A percentile compares a stretch with the other conserved stretches of the same genome.
These are phyloP conservation scores for Vitis hybrid DNA, from an alignment of 177 flowering plant genomes.

Conservation along the genomic window DNA sequence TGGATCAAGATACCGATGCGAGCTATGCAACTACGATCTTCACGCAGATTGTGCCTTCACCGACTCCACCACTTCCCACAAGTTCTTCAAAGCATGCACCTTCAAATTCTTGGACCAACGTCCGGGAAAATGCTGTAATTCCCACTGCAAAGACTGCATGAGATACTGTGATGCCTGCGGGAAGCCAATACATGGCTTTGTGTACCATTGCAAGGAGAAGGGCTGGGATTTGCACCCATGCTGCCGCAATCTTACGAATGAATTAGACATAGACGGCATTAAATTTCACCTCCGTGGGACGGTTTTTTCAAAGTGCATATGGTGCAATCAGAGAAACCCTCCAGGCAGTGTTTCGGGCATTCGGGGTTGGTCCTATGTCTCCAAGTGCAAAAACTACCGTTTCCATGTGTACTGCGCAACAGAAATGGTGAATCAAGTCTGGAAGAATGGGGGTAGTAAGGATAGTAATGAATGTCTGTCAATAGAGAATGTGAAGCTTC, in stretches of 20 bases:
- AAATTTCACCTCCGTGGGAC: slow-evolving; percentile 3
- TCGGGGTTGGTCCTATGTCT: background rate
- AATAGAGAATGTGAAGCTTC: background rate
- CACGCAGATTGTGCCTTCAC: slow-evolving; percentile 23
- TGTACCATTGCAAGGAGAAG: slow-evolving; percentile 14
- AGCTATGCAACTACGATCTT: slow-evolving; percentile 24
- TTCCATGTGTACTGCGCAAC: slow-evolving; percentile 1
- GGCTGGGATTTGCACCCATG: slow-evolving; percentile 30
- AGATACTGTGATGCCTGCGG: slow-evolving; percentile 27
- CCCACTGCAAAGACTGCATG: background rate
- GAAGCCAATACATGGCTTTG: slow-evolving; percentile 13
- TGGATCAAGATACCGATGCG: slow-evolving; percentile 26
- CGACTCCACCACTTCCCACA: slow-evolving; percentile 1
- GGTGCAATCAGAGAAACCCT: slow-evolving; percentile 3
- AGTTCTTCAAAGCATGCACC: slow-evolving; percentile 11
- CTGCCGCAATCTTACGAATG: slow-evolving; percentile 16
- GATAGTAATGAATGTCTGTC: background rate
- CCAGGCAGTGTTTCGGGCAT: background rate
- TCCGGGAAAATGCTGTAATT: background rate
- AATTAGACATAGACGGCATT: slow-evolving; percentile 1
- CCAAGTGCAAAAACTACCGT: background rate
- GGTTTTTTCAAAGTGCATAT: slow-evolving; percentile 5
- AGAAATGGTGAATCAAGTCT: background rate
- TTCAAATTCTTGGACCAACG: slow-evolving; percentile 14
- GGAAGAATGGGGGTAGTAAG: background rate